A percentile compares a stretch with the other conserved stretches of the same genome.
Conservation (phyloP, 1,284 basidiomycete species). For the Rhodotorula glutinis region DNA sequence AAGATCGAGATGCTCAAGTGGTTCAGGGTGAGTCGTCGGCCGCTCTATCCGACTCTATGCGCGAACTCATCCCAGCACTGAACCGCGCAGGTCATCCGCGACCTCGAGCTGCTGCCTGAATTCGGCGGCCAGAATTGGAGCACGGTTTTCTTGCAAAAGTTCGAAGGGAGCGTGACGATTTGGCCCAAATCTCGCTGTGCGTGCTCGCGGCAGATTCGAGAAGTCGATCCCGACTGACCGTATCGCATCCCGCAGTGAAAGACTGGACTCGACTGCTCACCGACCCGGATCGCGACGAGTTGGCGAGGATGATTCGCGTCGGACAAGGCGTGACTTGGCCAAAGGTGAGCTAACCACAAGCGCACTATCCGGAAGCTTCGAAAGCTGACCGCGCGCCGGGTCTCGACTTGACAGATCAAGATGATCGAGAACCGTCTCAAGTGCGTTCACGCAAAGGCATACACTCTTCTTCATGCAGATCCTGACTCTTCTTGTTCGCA, state of each 20-base stretch:
- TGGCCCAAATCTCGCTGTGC: conserved; percentile 77
- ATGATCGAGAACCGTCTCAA: conserved; percentile 80
- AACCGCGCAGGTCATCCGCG: conserved; percentile 79
- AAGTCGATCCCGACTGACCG: background rate
- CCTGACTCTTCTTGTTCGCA: too few species aligned
- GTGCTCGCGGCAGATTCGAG: too few species aligned
- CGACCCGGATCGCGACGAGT: conserved; percentile 59
- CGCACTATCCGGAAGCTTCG: rapidly evolving
- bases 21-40: conserved; percentile 62
- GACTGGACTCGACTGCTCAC: conserved; percentile 81
- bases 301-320: conserved; percentile 77
- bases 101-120: conserved; percentile 84
- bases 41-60: too few species aligned
- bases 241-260: conserved; percentile 46
- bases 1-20: conserved; percentile 94
- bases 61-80: too few species aligned
- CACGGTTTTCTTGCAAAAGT: conserved; percentile 84
- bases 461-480: too few species aligned
- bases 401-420: conserved; percentile 59
- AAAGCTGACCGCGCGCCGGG: background rate
- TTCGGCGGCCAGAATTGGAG: conserved; percentile 92
- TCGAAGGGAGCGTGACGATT: conserved; percentile 65
- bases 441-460: conserved; percentile 45
- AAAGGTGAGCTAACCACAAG: conserved; percentile 62
- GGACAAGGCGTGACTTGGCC: conserved; percentile 94